phyloP scores from a whole-genome alignment of 2,329 filamentous ascomycete species.

The Talaromyces pinophilus region DNA sequence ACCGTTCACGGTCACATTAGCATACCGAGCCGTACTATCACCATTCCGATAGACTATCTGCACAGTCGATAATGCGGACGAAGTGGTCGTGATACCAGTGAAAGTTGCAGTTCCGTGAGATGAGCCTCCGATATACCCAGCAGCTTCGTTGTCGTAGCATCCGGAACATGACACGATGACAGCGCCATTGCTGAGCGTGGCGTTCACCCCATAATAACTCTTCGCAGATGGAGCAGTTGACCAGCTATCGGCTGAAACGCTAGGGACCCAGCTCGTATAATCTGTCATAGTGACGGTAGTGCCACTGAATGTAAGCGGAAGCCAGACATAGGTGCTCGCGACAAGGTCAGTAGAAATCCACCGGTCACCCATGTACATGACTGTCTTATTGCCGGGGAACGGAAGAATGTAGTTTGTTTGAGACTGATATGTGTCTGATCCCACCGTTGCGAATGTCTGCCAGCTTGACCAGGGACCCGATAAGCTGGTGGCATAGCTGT shows the following conservation, averaged over 20 bases:
- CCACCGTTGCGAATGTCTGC: conserved; percentile 57
- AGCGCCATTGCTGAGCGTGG: conserved; percentile 49
- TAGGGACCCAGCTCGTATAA: conserved; percentile 14
- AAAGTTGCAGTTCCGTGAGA: conserved; percentile 53
- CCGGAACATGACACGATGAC: conserved; percentile 50
- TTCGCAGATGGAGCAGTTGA: conserved; percentile 14
- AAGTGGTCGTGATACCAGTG: conserved; percentile 47
- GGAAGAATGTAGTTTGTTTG: conserved; percentile 63
- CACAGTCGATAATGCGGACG: conserved; percentile 53
- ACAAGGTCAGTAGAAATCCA: conserved; percentile 64
- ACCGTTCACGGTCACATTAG: conserved; percentile 59
- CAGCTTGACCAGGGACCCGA: conserved; percentile 63
- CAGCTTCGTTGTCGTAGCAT: conserved; percentile 54
- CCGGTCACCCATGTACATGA: conserved; percentile 67
- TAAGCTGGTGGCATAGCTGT: conserved; percentile 60
- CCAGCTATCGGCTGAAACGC: conserved; percentile 6
- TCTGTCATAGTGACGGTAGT: conserved; percentile 16
- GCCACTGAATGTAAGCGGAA: conserved; percentile 50
- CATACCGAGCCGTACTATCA: conserved; percentile 55
- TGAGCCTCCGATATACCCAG: conserved; percentile 59
- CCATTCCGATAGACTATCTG: conserved; percentile 60
- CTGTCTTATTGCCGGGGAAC: conserved; percentile 38
- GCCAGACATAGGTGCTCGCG: conserved; percentile 65
- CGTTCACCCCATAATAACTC: conserved; percentile 13
- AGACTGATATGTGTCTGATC: conserved; percentile 60